phyloP scores from a whole-genome alignment of 2,329 filamentous ascomycete species.

The Trichophyton verrucosum region DNA sequence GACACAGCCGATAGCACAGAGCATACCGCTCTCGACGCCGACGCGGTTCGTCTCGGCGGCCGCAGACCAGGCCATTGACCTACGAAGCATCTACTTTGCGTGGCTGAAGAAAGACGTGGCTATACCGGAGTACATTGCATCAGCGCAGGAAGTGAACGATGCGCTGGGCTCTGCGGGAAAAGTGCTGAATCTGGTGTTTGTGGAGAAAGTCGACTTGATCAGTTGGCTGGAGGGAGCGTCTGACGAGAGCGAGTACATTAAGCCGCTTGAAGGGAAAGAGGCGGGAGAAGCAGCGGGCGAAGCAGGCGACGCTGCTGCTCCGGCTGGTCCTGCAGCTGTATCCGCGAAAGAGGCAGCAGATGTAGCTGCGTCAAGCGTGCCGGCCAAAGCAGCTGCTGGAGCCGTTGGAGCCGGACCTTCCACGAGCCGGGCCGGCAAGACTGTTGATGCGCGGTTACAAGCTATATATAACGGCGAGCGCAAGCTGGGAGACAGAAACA shows the following conservation, averaged over 20 bases:
- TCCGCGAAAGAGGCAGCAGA: constrained; percentile 32
- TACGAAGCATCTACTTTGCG: constrained; percentile 91
- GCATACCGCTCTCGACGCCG: constrained; percentile 55
- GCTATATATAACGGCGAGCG: constrained; percentile 88
- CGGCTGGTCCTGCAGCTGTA: constrained; percentile 6
- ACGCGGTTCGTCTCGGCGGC: constrained; percentile 81
- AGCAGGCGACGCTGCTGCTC: constrained; percentile 26
- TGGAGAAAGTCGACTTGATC: constrained; percentile 80
- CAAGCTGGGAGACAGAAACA: constrained; percentile 86
- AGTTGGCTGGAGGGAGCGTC: constrained; percentile 86
- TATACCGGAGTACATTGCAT: constrained; percentile 82
- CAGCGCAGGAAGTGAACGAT: constrained; percentile 67
- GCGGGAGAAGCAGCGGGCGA: constrained; percentile 31
- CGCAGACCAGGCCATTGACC: constrained; percentile 55
- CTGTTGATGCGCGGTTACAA: constrained; percentile 67
- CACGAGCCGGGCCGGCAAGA: constrained; percentile 31
- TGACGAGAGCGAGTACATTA: constrained; percentile 87
- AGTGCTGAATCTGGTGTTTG: constrained; percentile 81
- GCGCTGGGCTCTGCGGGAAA: constrained; percentile 45
- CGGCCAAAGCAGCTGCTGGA: constrained; percentile 30
- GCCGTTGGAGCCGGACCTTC: constrained; percentile 27
- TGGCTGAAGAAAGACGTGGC: constrained; percentile 87
- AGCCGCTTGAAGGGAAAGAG: constrained; percentile 57
- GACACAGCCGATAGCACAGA: constrained; percentile 45
- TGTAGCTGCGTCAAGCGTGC: constrained; percentile 37